phyloP scores from a whole-genome alignment of 768 basidiomycete species.

The Pilatotrama ljubarskyi region DNA sequence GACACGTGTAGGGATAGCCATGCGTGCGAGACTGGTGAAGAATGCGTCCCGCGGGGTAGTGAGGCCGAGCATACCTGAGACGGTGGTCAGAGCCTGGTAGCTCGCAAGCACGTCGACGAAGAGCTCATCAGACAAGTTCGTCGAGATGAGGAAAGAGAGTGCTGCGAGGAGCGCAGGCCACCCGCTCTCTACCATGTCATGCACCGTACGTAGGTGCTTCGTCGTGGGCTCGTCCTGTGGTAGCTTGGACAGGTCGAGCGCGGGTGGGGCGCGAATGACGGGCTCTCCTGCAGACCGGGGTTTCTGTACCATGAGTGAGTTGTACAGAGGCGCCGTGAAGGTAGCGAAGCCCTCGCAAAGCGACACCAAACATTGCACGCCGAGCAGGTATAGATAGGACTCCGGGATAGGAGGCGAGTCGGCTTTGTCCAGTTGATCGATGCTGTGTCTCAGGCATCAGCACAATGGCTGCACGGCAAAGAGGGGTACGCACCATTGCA shows the following conservation, averaged over 20 bases:
- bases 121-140: conserved; percentile 88
- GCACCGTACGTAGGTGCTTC: conserved; percentile 60
- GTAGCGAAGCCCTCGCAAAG: conserved; percentile 84
- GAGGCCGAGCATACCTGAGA: conserved; percentile 86
- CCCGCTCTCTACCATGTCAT: conserved; percentile 78
- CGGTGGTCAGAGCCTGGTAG: conserved; percentile 82
- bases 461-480: background rate
- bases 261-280: conserved; percentile 68
- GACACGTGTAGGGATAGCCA: conserved; percentile 87
- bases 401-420: conserved; percentile 94
- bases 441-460: conserved; percentile 46
- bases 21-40: conserved; percentile 85
- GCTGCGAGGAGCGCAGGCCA: conserved; percentile 95
- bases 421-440: conserved; percentile 97
- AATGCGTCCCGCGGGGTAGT: conserved; percentile 91
- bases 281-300: conserved; percentile 64
- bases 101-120: conserved; percentile 85
- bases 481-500: conserved; percentile 71
- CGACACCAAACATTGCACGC: conserved; percentile 82
- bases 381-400: conserved; percentile 89
- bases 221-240: conserved; percentile 54
- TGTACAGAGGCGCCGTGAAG: conserved; percentile 77
- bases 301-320: conserved; percentile 60
- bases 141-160: conserved; percentile 84
- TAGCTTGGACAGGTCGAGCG: conserved; percentile 61